Conservation (phyloP, 192 early-diverging fungal genomes). For the Fimicolochytrium jonesii region DNA sequence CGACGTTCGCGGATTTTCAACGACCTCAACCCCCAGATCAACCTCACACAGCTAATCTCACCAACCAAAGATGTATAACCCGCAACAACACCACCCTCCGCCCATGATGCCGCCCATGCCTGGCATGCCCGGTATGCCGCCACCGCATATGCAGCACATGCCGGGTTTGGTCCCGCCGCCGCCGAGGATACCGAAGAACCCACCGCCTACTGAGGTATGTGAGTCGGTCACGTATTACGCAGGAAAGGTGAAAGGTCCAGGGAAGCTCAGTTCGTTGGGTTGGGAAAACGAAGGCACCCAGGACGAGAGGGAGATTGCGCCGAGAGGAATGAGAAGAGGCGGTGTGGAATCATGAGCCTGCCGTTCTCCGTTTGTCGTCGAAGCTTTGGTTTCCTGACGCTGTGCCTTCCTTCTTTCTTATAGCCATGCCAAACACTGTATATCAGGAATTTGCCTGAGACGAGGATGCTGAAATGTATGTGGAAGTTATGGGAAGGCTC, state of each 20-base stretch:
- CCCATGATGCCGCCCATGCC: not conserved
- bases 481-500: not conserved
- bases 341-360: not conserved
- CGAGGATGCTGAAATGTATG: slow-evolving; percentile 64
- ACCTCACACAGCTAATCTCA: no score
- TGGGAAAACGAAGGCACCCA: no score
- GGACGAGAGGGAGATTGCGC: no score
- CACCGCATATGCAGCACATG: slow-evolving; percentile 11
- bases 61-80: no score
- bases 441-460: slow-evolving; percentile 70
- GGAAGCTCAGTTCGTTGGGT: no score
- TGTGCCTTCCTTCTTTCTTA: not conserved
- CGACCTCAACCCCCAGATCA: no score
- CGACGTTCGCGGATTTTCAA: no score
- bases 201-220: slow-evolving; percentile 26
- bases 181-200: slow-evolving; percentile 18
- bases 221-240: not conserved
- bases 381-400: not conserved
- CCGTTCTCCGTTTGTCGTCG: no score
- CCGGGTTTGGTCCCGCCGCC: slow-evolving; percentile 23
- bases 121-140: slow-evolving; percentile 15
- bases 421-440: slow-evolving; percentile 86
- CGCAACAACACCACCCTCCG: slow-evolving; percentile 2
- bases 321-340: no score
- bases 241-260: no score